phyloP scores from a whole-genome alignment of 768 basidiomycete species.

The Scleroderma bovista region DNA sequence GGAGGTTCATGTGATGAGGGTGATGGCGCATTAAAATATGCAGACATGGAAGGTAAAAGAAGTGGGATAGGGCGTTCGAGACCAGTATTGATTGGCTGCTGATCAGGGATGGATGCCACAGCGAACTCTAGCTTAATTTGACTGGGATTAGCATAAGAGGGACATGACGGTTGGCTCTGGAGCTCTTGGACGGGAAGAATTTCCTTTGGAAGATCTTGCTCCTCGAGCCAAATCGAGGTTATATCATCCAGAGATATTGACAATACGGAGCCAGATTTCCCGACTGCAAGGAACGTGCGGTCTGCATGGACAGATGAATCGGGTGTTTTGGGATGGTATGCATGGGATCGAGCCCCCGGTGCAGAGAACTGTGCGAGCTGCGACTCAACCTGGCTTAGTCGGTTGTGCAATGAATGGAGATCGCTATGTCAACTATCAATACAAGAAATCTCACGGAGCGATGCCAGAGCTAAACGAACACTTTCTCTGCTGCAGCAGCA shows the following conservation, averaged over 20 bases:
- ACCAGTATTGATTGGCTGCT: constrained; percentile 6
- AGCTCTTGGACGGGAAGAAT: constrained; percentile 15
- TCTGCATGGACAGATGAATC: constrained; percentile 11
- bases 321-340: constrained; percentile 10
- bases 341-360: constrained; percentile 22
- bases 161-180: constrained; percentile 12
- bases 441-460: neutral
- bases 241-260: constrained; percentile 54
- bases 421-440: constrained; percentile 39
- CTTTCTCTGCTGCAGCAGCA: constrained; percentile 80
- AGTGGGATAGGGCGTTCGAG: constrained; percentile 20
- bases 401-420: constrained; percentile 78
- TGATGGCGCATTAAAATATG: constrained; percentile 17
- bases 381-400: constrained; percentile 65
- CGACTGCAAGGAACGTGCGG: constrained; percentile 34
- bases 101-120: constrained; percentile 20
- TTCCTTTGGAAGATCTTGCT: constrained; percentile 38
- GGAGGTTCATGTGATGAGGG: constrained; percentile 22
- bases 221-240: constrained; percentile 53
- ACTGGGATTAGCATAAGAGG: constrained; percentile 7
- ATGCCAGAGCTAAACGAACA: constrained; percentile 40
- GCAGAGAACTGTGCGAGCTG: constrained; percentile 45
- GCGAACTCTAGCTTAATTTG: constrained; percentile 34
- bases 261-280: constrained; percentile 40
- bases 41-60: constrained; percentile 12